phyloP scores from a whole-genome alignment of 1,139 yeast species.

The Saccharomycopsis crataegensis region DNA sequence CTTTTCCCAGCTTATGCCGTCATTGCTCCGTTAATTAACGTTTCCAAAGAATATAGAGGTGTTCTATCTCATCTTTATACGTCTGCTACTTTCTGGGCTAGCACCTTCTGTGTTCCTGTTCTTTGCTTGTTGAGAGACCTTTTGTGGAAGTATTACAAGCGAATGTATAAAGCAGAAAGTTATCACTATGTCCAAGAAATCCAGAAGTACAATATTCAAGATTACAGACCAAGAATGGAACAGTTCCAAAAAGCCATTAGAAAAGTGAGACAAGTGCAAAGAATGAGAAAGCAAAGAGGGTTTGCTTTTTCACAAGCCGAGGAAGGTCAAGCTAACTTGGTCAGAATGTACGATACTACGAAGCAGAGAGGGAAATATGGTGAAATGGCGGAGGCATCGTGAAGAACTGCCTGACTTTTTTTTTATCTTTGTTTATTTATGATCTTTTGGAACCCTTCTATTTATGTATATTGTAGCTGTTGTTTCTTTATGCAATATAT shows the following conservation, averaged over 20 bases:
- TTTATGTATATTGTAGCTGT: too few relatives aligned
- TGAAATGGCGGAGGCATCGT: conserved; percentile 26
- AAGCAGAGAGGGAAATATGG: conserved; percentile 47
- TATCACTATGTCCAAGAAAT: conserved; percentile 96
- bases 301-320: conserved; percentile 97
- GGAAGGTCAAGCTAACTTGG: conserved; percentile 85
- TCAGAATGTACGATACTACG: conserved; percentile 93
- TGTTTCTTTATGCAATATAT: too few relatives aligned
- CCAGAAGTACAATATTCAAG: conserved; percentile 91
- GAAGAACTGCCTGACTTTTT: neutral
- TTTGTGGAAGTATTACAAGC: conserved; percentile 88
- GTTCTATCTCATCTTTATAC: conserved; percentile 72
- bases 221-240: conserved; percentile 90
- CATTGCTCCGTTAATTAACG: conserved; percentile 76
- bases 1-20: conserved; percentile 85
- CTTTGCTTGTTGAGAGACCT: conserved; percentile 82
- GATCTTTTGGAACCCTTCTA: neutral
- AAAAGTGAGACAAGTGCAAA: conserved; percentile 94
- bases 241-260: conserved; percentile 96
- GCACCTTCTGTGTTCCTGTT: conserved; percentile 63
- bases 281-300: conserved; percentile 97
- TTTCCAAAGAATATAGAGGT: conserved; percentile 81
- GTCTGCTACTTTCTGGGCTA: conserved; percentile 77
- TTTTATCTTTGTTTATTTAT: neutral
- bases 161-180: conserved; percentile 84